These are phyloP conservation scores for Acanthamoeba divionensis DNA, from an alignment of 208 protist species.

Conservation along the genomic window DNA sequence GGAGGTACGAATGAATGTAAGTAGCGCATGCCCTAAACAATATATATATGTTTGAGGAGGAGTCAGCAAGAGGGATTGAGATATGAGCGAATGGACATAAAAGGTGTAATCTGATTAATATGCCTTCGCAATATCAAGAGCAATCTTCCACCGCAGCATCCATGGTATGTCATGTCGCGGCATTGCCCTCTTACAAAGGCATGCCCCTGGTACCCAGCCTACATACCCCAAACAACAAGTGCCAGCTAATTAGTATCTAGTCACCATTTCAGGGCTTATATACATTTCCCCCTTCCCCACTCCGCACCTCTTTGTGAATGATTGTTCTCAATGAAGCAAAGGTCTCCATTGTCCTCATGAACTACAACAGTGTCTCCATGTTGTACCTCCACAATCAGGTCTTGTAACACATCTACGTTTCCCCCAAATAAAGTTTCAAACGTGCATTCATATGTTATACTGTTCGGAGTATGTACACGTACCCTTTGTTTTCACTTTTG, in stretches of 20 bases:
- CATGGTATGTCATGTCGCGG: background rate
- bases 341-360: background rate
- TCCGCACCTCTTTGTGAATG: background rate
- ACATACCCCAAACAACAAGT: background rate
- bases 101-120: background rate
- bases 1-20: slow-evolving; percentile 52
- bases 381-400: too few species aligned
- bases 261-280: background rate
- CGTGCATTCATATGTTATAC: too few species aligned
- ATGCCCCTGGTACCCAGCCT: background rate
- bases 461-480: too few species aligned
- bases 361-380: background rate
- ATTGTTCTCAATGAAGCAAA: slow-evolving; percentile 20
- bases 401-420: too few species aligned
- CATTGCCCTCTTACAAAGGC: background rate
- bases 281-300: background rate
- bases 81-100: background rate
- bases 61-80: background rate
- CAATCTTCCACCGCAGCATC: slow-evolving; percentile 32
- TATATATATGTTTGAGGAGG: background rate
- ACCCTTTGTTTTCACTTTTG: too few species aligned
- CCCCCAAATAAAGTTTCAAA: too few species aligned
- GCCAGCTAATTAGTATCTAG: background rate
- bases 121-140: slow-evolving; percentile 59
- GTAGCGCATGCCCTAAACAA: slow-evolving; percentile 27